Evolutionary conservation across 2,329 filamentous ascomycete genomes (phyloP), one percentile per base, ranked within the genome.

Genomic region (Colletotrichum sp.): DNA sequence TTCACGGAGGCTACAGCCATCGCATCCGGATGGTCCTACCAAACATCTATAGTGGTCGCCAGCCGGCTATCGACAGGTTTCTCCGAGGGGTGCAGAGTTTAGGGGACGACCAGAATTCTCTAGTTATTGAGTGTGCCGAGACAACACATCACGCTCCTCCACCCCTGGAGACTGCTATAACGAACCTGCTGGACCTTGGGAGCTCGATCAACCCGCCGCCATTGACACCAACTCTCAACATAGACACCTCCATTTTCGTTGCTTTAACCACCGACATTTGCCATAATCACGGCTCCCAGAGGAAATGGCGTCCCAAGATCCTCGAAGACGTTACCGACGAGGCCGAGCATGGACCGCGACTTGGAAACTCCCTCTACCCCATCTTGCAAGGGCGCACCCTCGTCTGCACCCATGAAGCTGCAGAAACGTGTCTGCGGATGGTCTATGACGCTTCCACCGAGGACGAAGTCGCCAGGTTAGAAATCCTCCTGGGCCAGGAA

Each of bases 161-260:
- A 2, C 32, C 73, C 4, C 73, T 85, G 8, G 77, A 82, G 1
- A 71, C 62, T 16, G 83, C 83, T 16, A 77, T 86, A 5, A 69
- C 69, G 7, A 83, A 82, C 32, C 80, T 86, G 1, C 76, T 85
- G 3, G 80, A 82, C 2, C 75, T 82, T 59, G 81, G 73, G 15
- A 83, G 59, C 71, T 79, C 78, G 16, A 77, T 30, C 22, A 6
- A 65, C 1, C 16, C 57, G 13, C 70, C 73, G 9, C 49, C 79
- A 6, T 81, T 87, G n/a, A 85, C 85, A 6, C 55, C 79, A 2
- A 83, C 81, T 5, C 72, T 87, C 12, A 87, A 87, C 71, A 78
- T 87, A 70, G 85, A 87, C 61, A 85, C 86, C 39, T 86, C 85
- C 7, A 81, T 86, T 49, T 81, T 87, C 4, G 82, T 86, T 16